Evolutionary conservation across 1,284 basidiomycete genomes (phyloP).

Genomic region (Fomitopsis schrenkii): DNA sequence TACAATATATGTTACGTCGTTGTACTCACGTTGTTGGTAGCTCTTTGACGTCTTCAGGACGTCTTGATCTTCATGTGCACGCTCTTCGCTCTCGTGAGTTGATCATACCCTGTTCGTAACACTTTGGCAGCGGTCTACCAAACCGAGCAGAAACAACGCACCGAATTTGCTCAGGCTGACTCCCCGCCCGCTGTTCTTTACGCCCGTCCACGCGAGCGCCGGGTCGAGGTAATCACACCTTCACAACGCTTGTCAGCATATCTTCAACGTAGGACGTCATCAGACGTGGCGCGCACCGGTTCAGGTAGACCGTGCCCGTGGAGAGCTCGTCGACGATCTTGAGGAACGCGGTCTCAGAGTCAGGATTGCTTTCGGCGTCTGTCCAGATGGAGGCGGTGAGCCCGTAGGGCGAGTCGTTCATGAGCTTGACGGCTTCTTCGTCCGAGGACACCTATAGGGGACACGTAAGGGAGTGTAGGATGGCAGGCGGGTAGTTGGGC

Average conservation of each 20-base stretch:
- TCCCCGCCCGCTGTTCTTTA: constrained; percentile 90
- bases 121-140: not conserved
- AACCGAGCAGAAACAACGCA: constrained; percentile 32
- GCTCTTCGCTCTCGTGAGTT: constrained; percentile 71
- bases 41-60: not conserved
- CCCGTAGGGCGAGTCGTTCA: constrained; percentile 97
- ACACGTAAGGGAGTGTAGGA: not conserved
- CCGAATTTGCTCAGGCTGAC: constrained; percentile 87
- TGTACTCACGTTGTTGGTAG: too few relatives aligned
- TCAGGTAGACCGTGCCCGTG: constrained; percentile 90
- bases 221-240: constrained; percentile 89
- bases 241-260: not conserved
- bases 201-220: constrained; percentile 89
- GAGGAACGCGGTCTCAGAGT: constrained; percentile 68
- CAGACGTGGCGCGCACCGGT: constrained; percentile 43
- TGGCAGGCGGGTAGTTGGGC: not conserved
- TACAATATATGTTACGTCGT: not conserved
- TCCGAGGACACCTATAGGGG: constrained; percentile 64
- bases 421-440: constrained; percentile 81
- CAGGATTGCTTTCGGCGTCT: constrained; percentile 51
- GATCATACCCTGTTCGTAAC: constrained; percentile 59
- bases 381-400: constrained; percentile 95
- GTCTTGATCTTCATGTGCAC: constrained; percentile 77
- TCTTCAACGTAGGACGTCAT: not conserved
- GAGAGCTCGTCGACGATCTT: constrained; percentile 72